phyloP scores from a whole-genome alignment of 2,329 filamentous ascomycete species.

The Aspergillus glaucus region DNA sequence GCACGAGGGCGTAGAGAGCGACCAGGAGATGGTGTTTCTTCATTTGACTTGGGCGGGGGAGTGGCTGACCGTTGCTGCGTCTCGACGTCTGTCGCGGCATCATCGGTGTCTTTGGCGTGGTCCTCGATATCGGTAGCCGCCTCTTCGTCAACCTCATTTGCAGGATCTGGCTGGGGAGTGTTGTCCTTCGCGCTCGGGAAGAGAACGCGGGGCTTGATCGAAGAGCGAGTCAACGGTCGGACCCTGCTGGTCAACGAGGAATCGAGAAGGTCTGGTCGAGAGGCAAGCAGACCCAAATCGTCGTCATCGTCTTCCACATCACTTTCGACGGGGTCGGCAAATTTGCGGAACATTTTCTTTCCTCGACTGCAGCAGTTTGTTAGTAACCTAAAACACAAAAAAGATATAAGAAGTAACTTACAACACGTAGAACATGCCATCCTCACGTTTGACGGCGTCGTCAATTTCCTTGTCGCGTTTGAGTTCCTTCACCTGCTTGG shows the following conservation, averaged over 20 bases:
- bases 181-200: constrained; percentile 46
- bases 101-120: constrained; percentile 11
- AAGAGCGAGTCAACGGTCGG: constrained; percentile 51
- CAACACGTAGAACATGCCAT: constrained; percentile 58
- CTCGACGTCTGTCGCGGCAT: constrained; percentile 8
- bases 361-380: constrained; percentile 46
- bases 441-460: constrained; percentile 46
- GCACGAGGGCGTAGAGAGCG: constrained; percentile 29
- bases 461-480: constrained; percentile 40
- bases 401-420: constrained; percentile 38
- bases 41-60: constrained; percentile 13
- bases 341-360: constrained; percentile 55
- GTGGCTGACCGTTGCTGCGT: constrained; percentile 16
- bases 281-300: constrained; percentile 37
- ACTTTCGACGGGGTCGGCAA: constrained; percentile 38
- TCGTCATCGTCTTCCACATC: constrained; percentile 38
- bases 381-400: constrained; percentile 14
- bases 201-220: constrained; percentile 55
- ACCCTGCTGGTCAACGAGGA: constrained; percentile 20
- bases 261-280: constrained; percentile 34
- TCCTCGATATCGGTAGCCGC: constrained; percentile 51
- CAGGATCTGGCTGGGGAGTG: constrained; percentile 30
- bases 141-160: constrained; percentile 44
- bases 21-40: constrained; percentile 26
- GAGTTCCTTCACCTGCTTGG: constrained; percentile 25